A percentile compares a stretch with the other conserved stretches of the same genome.
Evolutionary conservation across 164 flowering plant species (phyloP).

Genomic region (Brasenia schreberi): DNA sequence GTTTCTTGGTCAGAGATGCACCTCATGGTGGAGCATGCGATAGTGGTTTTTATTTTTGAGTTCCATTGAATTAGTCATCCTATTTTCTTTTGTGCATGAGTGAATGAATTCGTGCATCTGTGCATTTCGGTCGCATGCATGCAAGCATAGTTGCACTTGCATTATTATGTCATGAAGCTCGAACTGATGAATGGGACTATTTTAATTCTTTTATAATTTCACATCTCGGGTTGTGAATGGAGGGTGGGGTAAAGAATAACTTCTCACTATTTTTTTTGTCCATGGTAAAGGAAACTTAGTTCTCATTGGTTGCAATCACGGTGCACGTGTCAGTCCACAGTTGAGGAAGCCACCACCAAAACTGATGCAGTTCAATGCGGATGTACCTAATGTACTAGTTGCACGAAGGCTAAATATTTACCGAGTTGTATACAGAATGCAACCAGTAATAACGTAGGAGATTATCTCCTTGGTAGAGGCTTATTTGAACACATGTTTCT

Average conservation of each 20-base stretch:
- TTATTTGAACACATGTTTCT: too few species aligned
- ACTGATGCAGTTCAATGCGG: background rate
- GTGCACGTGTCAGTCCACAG: too few species aligned
- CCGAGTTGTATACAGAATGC: too few species aligned
- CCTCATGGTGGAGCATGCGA: slow-evolving; percentile 33
- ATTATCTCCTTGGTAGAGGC: too few species aligned
- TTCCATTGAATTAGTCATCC: background rate
- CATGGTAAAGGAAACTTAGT: too few species aligned
- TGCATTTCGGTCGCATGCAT: too few species aligned
- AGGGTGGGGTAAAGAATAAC: background rate
- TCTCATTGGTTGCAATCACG: background rate
- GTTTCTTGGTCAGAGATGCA: slow-evolving; percentile 52
- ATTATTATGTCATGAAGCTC: background rate
- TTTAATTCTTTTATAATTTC: too few species aligned
- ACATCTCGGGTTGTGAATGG: background rate
- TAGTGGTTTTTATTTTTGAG: background rate
- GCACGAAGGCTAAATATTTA: too few species aligned
- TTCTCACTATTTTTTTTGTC: background rate
- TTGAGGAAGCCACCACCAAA: background rate
- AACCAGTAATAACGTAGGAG: too few species aligned
- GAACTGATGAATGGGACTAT: background rate
- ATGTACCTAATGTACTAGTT: too few species aligned
- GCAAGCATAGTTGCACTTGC: background rate
- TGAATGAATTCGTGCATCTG: background rate
- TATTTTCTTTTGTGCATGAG: background rate